A percentile compares a stretch with the other conserved stretches of the same genome.
Evolutionary conservation across 768 basidiomycete genomes (phyloP).

Genomic region (Trametes cubensis): DNA sequence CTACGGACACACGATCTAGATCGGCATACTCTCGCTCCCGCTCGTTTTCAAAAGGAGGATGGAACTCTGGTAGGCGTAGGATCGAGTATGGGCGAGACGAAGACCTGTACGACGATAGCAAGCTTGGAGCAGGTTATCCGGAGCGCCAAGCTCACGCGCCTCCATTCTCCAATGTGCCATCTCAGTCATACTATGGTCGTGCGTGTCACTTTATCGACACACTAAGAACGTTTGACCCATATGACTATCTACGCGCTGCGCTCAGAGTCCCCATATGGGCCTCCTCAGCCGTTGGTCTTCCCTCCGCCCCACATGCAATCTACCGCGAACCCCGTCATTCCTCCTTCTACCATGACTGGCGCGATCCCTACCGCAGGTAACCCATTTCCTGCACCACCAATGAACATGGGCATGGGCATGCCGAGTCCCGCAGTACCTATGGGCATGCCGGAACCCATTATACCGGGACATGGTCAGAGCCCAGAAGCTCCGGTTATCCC

Average conservation of each 20-base stretch:
- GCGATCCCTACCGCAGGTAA: constrained; percentile 19
- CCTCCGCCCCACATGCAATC: constrained; percentile 13
- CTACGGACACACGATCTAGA: constrained; percentile 5
- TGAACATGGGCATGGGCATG: constrained; percentile 10
- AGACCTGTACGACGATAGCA: constrained; percentile 3
- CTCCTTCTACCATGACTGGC: constrained; percentile 9
- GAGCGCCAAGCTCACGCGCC: constrained; percentile 1
- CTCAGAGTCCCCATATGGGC: constrained; percentile 7
- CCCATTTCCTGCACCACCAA: constrained; percentile 13
- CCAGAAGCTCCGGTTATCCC: constrained; percentile 24
- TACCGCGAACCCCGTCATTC: constrained; percentile 14
- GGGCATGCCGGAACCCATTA: constrained; percentile 17
- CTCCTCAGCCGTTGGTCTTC: constrained; percentile 1
- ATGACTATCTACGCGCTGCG: background rate
- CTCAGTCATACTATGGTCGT: constrained; percentile 2
- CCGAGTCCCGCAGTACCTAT: background rate
- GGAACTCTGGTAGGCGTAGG: constrained; percentile 1
- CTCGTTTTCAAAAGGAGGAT: constrained; percentile 7
- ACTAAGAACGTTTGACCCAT: background rate
- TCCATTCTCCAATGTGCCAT: constrained; percentile 7
- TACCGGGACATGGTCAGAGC: constrained; percentile 7
- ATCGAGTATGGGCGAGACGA: background rate
- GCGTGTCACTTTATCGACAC: background rate
- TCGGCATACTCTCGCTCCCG: constrained; percentile 4
- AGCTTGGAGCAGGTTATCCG: background rate